Conservation (phyloP, 2,329 filamentous ascomycete species). For the Aphanoascus verrucosus region DNA sequence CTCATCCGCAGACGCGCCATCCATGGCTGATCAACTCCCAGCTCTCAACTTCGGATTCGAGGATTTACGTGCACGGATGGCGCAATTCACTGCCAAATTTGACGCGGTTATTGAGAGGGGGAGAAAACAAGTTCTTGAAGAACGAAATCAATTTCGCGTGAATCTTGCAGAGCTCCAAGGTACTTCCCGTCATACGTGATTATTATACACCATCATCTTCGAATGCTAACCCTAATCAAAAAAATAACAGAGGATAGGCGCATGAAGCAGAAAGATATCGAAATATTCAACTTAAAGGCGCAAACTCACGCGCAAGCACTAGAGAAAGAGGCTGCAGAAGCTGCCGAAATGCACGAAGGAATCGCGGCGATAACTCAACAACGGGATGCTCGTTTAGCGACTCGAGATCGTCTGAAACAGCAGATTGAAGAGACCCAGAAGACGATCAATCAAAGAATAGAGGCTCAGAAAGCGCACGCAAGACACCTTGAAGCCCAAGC, state of each 20-base stretch:
- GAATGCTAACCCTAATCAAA: constrained; percentile 1
- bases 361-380: constrained; percentile 48
- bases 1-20: constrained; percentile 43
- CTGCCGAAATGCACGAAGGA: constrained; percentile 50
- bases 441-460: constrained; percentile 36
- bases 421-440: constrained; percentile 45
- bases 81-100: constrained; percentile 78
- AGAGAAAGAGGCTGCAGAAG: constrained; percentile 51
- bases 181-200: constrained; percentile 31
- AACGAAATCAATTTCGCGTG: constrained; percentile 87
- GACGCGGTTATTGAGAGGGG: constrained; percentile 90
- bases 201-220: background rate
- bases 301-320: constrained; percentile 46
- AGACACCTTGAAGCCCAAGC: constrained; percentile 70
- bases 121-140: constrained; percentile 77
- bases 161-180: constrained; percentile 83
- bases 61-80: constrained; percentile 88
- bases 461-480: constrained; percentile 43
- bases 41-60: constrained; percentile 94
- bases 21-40: constrained; percentile 61
- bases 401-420: constrained; percentile 45
- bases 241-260: constrained; percentile 65
- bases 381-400: constrained; percentile 44
- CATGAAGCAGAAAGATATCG: constrained; percentile 77
- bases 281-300: constrained; percentile 54